phyloP scores from a whole-genome alignment of 2,329 filamentous ascomycete species.

The Trichoderma guizhouense region DNA sequence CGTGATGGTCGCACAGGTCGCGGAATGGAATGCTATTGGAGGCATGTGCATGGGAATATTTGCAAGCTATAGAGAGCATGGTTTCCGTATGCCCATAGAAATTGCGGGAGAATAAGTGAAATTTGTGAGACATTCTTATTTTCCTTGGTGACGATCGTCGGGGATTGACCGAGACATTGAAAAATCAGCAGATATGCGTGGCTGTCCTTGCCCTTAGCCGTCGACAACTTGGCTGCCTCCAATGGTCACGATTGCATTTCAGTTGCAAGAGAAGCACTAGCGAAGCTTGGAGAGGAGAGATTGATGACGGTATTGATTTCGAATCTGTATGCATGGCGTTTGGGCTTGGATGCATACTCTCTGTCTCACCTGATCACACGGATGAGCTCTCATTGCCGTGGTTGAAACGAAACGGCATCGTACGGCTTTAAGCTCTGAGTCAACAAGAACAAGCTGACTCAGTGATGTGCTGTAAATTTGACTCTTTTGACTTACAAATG shows the following conservation, averaged over 20 bases:
- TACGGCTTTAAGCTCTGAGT: constrained; percentile 5
- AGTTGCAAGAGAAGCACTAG: not conserved
- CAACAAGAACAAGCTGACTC: not conserved
- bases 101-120: not conserved
- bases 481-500: not conserved
- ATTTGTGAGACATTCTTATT: not conserved
- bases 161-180: constrained; percentile 6
- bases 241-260: not conserved
- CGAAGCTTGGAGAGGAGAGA: not conserved
- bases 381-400: not conserved
- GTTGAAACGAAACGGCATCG: not conserved
- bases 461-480: not conserved
- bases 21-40: not conserved
- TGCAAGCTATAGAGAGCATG: not conserved
- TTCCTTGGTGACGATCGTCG: not conserved
- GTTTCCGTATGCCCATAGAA: not conserved
- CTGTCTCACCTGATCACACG: not conserved
- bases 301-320: not conserved
- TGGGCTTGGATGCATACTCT: not conserved
- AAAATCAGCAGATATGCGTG: not conserved
- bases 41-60: not conserved
- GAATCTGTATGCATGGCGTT: not conserved
- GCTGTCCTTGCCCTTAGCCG: not conserved
- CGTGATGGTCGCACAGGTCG: not conserved
- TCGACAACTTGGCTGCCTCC: not conserved